Base-by-base conservation (phyloP, 1,284 basidiomycete genomes). In the Naganishia albida region DNA sequence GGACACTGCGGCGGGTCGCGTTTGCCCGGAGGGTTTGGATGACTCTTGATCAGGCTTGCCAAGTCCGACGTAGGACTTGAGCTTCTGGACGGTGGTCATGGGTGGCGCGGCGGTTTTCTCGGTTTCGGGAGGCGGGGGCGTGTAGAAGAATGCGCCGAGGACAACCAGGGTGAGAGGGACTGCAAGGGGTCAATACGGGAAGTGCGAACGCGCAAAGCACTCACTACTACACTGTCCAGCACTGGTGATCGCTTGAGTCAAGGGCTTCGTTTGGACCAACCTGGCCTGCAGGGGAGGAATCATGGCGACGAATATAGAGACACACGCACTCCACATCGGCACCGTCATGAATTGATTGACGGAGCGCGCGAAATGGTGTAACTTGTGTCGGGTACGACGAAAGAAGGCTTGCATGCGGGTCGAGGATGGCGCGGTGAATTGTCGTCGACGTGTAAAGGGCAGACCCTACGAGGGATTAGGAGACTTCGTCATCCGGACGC, bases 81-180 rank as follows among this genome's bases (percentile, higher is more conserved):
- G 25, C 25, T 42, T 34, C 23, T 55, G 44, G 12, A 56, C 20
- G 28, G 42, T 20, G 23, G 51, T 52, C 42, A n/a, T 63, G 10
- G 48, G 44, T 3, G 23, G 25, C 7, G 43, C 34, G 4, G 63
- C 16, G n/a, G 48, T 16, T 25, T 39, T 39, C 7, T 39, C 40
- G 18, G 46, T 18, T 10, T 48, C 49, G 3, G 60, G 60, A 20
- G 59, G 20, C 6, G 76, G 72, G 4, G 77, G 77, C 0, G 75
- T 69, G 68, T 89, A 88, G 78, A 96, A 96, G 82, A 94, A 96
- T 7, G 90, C 92, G 18, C 93, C 93, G 49, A 97, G 86, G 8
- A 96, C 92, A 67, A 97, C 84, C 43, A 97, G 82, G 2, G 93
- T 96, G 26, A 96, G 76, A 0, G 93, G 93, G 69, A 97, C 80